Evolutionary conservation across 73 alveolate genomes (phyloP), one percentile per base, ranked within the genome.

Genomic region (Paramecium sexaurelia): DNA sequence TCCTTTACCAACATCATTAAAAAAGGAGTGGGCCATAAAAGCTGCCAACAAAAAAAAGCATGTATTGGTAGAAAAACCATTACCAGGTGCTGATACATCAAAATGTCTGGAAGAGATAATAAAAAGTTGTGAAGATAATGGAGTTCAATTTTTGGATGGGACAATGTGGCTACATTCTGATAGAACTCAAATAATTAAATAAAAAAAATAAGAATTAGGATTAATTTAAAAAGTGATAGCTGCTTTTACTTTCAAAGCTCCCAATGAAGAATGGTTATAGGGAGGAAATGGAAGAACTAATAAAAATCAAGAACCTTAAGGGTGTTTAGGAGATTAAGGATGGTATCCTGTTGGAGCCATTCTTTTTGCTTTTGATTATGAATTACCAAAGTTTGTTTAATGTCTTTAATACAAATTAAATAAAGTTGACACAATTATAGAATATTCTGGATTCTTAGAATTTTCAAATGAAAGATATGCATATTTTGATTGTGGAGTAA

Each of bases 231-330:
- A 92, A 82, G 96, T 93, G 11, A 78, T 73, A 24, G 93, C 96
- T 29, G 91, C 96, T 20, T 82, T 93, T 17, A 93, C 95, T 32
- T 93, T 93, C 73, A 93, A 75, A 92, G 96, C 96, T 11, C 96
- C 96, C 11, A 85, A 55, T 61, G 95, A 93, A 71, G 96, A 87
- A 36, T 93, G 96, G 96, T 87, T 93, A 32, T 67, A 93, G 10
- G 96, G 96, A 57, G 96, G 96, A 19, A 93, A 93, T 61, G 96
- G 96, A 32, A 86, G 96, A n/a, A 93, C 95, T 0, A 94, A 93
- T 73, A 91, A 91, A 47, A 78, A 89, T 55, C 32, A 94, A 19
- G 96, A 93, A 56, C 96, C 96, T 24, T 83, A 82, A 83, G 96
- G 96, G 1, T 75, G 94, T 69, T 85, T 93, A 55, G 96, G 96